Conservation (phyloP, 768 basidiomycete genomes). For the Naematelia aurantialba region DNA sequence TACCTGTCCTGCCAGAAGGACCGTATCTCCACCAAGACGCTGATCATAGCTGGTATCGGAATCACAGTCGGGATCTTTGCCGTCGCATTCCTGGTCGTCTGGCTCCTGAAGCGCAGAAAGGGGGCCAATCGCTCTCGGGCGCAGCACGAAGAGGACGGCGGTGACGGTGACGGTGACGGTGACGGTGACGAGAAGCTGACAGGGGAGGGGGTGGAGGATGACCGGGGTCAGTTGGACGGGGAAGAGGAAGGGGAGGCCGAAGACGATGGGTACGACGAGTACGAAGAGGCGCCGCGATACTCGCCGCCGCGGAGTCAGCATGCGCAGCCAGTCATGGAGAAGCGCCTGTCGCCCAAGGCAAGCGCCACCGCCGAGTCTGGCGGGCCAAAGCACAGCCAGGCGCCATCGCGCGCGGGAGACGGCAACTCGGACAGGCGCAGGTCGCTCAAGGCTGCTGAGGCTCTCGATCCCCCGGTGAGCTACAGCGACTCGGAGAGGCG, state of each 20-base stretch:
- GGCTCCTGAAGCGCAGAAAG: slow-evolving; percentile 22
- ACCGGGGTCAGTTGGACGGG: background rate
- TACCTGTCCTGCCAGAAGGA: slow-evolving; percentile 33
- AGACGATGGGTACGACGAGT: slow-evolving; percentile 4
- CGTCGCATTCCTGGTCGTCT: slow-evolving; percentile 25
- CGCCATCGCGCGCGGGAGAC: background rate
- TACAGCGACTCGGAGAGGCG: background rate
- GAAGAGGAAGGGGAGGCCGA: slow-evolving; percentile 3
- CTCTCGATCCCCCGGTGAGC: too few relatives aligned
- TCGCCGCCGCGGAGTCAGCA: slow-evolving; percentile 2
- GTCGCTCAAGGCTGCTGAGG: background rate
- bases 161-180: slow-evolving; percentile 1
- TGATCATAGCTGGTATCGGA: slow-evolving; percentile 35
- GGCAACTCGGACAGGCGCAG: background rate
- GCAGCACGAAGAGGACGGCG: slow-evolving; percentile 7
- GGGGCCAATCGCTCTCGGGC: background rate
- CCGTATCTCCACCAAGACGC: slow-evolving; percentile 26
- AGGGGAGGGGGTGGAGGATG: slow-evolving; percentile 7
- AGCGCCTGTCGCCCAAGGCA: background rate
- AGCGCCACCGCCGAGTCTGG: background rate
- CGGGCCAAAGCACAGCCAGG: background rate
- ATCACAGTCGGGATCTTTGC: slow-evolving; percentile 30
- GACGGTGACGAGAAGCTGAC: too few relatives aligned
- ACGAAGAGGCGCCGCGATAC: background rate
- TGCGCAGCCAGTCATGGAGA: background rate